phyloP scores from a whole-genome alignment of 1,284 basidiomycete genomes.

The Boletus mariae region DNA sequence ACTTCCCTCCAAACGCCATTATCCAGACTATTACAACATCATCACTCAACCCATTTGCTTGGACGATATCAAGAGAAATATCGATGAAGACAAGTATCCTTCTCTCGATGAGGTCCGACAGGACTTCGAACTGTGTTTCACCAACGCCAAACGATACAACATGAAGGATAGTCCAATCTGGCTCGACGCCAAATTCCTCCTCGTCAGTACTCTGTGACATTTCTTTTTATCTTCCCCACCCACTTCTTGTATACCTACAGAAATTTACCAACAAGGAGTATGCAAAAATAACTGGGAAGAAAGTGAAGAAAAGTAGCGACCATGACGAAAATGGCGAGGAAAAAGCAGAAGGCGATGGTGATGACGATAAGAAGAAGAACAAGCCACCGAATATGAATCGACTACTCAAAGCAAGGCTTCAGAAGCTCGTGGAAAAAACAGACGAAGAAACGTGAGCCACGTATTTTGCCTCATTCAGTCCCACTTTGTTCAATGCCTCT shows the following conservation, averaged over 20 bases:
- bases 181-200: conserved; percentile 71
- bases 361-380: conserved; percentile 47
- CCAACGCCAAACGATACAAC: conserved; percentile 90
- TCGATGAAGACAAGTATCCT: conserved; percentile 63
- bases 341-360: conserved; percentile 39
- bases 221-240: background rate
- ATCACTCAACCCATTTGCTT: conserved; percentile 80
- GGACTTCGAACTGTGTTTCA: conserved; percentile 85
- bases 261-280: conserved; percentile 68
- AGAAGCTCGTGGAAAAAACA: conserved; percentile 67
- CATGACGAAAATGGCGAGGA: conserved; percentile 41
- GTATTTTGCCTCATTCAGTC: background rate
- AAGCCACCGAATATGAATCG: conserved; percentile 60
- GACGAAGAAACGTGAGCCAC: conserved; percentile 50
- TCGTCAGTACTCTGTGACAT: conserved; percentile 34
- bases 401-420: conserved; percentile 59
- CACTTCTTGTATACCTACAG: conserved; percentile 36
- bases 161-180: conserved; percentile 82
- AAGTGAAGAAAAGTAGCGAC: conserved; percentile 41
- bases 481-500: conserved; percentile 7
- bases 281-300: conserved; percentile 50
- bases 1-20: conserved; percentile 72
- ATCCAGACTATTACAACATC: conserved; percentile 86
- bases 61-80: conserved; percentile 80
- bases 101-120: conserved; percentile 69